Base-by-base conservation (phyloP, 306 rosid genomes). In the Ziziphus jujuba region DNA sequence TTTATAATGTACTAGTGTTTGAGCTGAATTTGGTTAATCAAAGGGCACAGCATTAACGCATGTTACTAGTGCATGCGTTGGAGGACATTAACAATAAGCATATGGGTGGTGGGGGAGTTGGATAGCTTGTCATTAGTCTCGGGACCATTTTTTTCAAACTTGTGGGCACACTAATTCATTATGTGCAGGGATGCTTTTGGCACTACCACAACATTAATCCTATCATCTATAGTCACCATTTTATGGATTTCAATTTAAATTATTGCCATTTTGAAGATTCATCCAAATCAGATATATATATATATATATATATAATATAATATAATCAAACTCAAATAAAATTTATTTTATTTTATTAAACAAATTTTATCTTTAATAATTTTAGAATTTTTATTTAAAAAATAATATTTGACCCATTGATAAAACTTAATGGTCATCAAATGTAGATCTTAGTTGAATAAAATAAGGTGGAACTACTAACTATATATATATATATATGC, bases 81-180 rank as follows among this genome's bases (percentile, higher is more conserved):
- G 23, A 61, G 28, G 44, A 38, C 24, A 36, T 9, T 60, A 20
- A 9, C 4, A 58, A 33, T n/a, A 31, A 58, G 19, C 10, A 53
- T 4, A 43, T n/a, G 16, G 28, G 12, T 65, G 45, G 36, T 38
- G 14, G 28, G 45, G 20, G 52, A 21, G 70, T 51, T 65, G 48
- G 70, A 33, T 65, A 51, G 57, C 17, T 47, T 63, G 56, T 65
- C 70, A 31, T 28, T 55, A 43, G 55, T 44, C 51, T 43, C 28
- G 10, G 55, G 56, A 45, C 63, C 55, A 43, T 38, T 9, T 11
- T 56, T 56, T 31, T 52, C 70, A 65, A 65, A 51, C 48, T 17
- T 48, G 69, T 48, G 45, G 69, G 69, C 17, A 36, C 69, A 49
- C 20, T 7, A 24, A 63, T 15, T 55, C 57, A 64, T 59, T 59